phyloP scores from a whole-genome alignment of 805 yeast genomes.

The Barnettozyma sucrosica region DNA sequence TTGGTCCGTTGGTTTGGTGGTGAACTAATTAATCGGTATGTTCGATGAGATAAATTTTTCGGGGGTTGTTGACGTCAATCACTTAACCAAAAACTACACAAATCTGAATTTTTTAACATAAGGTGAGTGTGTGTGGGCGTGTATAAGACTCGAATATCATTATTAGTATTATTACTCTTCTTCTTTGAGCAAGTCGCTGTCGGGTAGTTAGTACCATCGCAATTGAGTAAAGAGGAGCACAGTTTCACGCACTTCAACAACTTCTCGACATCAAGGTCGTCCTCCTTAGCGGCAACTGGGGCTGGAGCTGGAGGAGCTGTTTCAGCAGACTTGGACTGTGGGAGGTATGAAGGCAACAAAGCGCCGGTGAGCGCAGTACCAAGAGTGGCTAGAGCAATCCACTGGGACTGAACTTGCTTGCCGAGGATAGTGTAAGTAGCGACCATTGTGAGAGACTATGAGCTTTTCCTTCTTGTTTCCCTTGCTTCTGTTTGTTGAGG shows the following conservation, averaged over 20 bases:
- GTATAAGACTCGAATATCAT: not conserved
- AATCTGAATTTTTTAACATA: not conserved
- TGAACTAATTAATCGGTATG: too few species aligned
- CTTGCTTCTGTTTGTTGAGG: not conserved
- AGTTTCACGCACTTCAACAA: constrained; percentile 23
- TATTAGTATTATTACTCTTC: constrained; percentile 13
- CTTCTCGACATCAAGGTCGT: constrained; percentile 30
- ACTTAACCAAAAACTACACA: not conserved
- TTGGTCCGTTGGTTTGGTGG: too few species aligned
- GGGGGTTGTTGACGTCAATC: not conserved
- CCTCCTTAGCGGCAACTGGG: constrained; percentile 23
- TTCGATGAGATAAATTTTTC: not conserved
- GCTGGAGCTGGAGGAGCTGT: constrained; percentile 23
- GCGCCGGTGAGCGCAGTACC: constrained; percentile 30
- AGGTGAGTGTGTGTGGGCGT: too few species aligned
- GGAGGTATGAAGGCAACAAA: constrained; percentile 19
- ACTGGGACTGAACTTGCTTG: constrained; percentile 26
- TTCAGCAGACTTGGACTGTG: constrained; percentile 14
- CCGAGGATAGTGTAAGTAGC: constrained; percentile 26
- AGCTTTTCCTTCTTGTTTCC: not conserved
- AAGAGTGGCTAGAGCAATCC: constrained; percentile 30
- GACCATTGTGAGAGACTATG: constrained; percentile 18
- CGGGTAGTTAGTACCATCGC: constrained; percentile 4
- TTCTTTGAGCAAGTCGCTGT: constrained; percentile 28
- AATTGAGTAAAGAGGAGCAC: not conserved